phyloP scores from a whole-genome alignment of 164 flowering plant species.

The Vitis labrusca region DNA sequence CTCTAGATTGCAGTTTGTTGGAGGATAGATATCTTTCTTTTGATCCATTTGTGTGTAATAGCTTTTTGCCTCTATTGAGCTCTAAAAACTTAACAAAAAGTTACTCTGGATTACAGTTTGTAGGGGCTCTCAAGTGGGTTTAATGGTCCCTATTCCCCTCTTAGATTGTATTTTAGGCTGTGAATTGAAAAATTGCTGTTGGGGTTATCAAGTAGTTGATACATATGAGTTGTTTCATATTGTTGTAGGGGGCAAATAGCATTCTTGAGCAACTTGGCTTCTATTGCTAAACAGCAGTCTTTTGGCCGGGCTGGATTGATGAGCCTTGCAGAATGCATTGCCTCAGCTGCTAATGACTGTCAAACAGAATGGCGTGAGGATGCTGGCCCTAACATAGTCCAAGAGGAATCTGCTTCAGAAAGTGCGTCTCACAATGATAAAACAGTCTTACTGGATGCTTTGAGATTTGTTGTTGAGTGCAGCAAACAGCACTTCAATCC shows the following conservation, averaged over 20 bases:
- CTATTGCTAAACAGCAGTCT: constrained; percentile 55
- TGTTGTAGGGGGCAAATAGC: constrained; percentile 50
- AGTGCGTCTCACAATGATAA: constrained; percentile 18
- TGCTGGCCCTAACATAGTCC: constrained; percentile 16
- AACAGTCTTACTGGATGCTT: constrained; percentile 51
- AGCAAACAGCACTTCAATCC: constrained; percentile 94
- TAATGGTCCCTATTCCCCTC: neutral
- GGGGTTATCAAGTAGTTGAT: neutral
- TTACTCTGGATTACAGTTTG: too few species aligned
- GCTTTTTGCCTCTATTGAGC: too few species aligned
- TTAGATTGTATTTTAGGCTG: neutral
- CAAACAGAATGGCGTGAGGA: constrained; percentile 19
- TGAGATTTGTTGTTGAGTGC: constrained; percentile 71
- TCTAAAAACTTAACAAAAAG: too few species aligned
- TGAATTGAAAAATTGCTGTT: neutral
- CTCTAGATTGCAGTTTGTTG: neutral
- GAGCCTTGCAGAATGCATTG: constrained; percentile 79
- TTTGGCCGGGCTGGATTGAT: constrained; percentile 90
- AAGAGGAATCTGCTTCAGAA: constrained; percentile 21
- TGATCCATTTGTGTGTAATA: too few species aligned
- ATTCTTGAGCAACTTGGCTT: constrained; percentile 61
- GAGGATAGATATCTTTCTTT: neutral
- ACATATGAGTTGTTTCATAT: constrained; percentile 6
- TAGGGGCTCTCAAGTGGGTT: too few species aligned
- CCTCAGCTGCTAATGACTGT: constrained; percentile 43